phyloP scores from a whole-genome alignment of 78 protist species.

The Dictyostelium capitatum region DNA sequence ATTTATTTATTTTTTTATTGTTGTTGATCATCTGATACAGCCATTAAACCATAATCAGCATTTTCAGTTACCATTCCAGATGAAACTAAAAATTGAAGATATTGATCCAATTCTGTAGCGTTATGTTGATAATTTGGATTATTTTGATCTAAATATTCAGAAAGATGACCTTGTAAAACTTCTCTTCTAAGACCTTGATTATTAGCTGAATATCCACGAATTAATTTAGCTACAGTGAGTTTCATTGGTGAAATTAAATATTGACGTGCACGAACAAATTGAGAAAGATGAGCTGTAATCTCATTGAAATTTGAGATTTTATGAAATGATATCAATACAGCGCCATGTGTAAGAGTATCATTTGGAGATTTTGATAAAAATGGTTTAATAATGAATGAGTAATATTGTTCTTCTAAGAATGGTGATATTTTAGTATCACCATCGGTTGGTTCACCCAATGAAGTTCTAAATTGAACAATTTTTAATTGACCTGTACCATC shows the following conservation, averaged over 20 bases:
- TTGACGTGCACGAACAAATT: not conserved
- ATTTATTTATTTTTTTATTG: not conserved
- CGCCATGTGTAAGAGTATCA: no score
- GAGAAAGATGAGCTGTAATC: not conserved
- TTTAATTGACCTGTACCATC: constrained; percentile 15
- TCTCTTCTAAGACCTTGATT: not conserved
- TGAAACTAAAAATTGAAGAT: not conserved
- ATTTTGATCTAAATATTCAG: no score
- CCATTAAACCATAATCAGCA: not conserved
- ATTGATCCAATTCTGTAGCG: not conserved
- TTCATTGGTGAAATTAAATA: not conserved
- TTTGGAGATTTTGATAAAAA: not conserved
- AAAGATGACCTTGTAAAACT: not conserved
- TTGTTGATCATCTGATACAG: not conserved
- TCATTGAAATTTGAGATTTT: constrained; percentile 16
- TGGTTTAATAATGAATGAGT: constrained; percentile 13
- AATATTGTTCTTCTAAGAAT: not conserved
- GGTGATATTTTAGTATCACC: not conserved
- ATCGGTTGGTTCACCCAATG: not conserved
- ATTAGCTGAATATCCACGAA: not conserved
- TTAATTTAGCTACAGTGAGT: not conserved
- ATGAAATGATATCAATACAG: not conserved
- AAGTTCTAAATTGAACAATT: constrained; percentile 1
- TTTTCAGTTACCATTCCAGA: not conserved
- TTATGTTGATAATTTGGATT: no score